These are phyloP conservation scores for Pneumocystis carinii DNA, from an alignment of 1,139 yeast genomes.

Conservation along the genomic window DNA sequence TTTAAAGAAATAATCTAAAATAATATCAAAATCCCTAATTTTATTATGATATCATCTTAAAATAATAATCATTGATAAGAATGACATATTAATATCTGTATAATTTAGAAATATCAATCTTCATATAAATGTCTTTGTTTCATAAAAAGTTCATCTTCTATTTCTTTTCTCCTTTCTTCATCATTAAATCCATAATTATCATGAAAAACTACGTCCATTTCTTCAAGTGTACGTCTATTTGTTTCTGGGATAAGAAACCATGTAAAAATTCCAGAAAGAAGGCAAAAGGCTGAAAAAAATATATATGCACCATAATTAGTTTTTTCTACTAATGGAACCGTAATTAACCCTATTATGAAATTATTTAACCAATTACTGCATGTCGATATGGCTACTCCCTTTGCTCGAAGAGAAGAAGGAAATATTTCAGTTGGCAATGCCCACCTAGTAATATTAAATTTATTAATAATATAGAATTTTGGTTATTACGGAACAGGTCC, in stretches of 20 bases:
- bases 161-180: constrained; percentile 3
- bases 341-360: constrained; percentile 15
- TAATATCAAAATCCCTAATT: no score
- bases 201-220: constrained; percentile 38
- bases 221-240: constrained; percentile 42
- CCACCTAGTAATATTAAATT: background rate
- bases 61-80: no score
- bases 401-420: constrained; percentile 10
- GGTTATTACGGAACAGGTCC: constrained; percentile 9
- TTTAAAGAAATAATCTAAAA: no score
- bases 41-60: no score
- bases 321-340: constrained; percentile 6
- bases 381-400: constrained; percentile 11
- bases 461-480: background rate
- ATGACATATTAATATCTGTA: no score
- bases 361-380: constrained; percentile 12
- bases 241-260: constrained; percentile 43
- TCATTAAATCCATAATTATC: constrained; percentile 8
- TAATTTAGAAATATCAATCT: no score
- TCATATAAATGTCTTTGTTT: no score
- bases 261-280: constrained; percentile 23
- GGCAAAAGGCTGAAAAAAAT: constrained; percentile 25
- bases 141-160: background rate
- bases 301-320: constrained; percentile 9
- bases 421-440: constrained; percentile 8